Evolutionary conservation across 1,284 basidiomycete genomes (phyloP), one percentile per base, ranked within the genome.

Genomic region (Chondrostereum purpureum): DNA sequence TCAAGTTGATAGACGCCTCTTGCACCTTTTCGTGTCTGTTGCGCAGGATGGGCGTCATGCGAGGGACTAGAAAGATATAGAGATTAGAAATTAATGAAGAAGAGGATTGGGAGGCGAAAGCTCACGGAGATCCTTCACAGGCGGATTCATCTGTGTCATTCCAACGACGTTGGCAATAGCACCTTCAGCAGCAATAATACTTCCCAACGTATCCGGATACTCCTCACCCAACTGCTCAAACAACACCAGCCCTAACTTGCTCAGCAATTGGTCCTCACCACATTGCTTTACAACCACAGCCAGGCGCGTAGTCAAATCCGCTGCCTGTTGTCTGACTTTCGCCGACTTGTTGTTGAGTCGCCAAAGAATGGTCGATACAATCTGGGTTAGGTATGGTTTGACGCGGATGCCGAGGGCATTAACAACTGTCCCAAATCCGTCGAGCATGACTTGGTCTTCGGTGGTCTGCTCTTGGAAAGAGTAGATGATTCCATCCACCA

Each of bases 141-240:
- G 96, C 14, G 96, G 96, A 64, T 96, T 98, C 96, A 99, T 99
- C 66, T 98, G 92, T 10, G 95, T 97, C 96, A 99, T 99, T 69
- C 96, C 96, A 50, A 99, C 94, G 23, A 99, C 96, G 58, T 99
- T 99, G 54, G 96, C 96, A 59, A 99, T 99, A 39, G 95, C 94
- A 53, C 91, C 93, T 63, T 96, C 92, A 39, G 96, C 96, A 39
- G 93, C 92, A 63, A 99, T 99, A 67, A 99, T 97, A 69, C 92
- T 95, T 61, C 93, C 96, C 18, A 99, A 77, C 0, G 95, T 96
- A 65, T 99, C 96, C 8, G 95, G 96, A 62, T 99, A 99, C 70
- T 99, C 96, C 70, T 99, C 96, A 63, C 96, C 96, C 44, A 99
- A 80, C 66, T 99, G 96, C 64, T 99, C 96, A 61, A 99, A 99